Percentiles rank a stretch among this genome's conserved stretches.
Conservation (phyloP, 768 basidiomycete genomes). For the Cubamyces sp. region DNA sequence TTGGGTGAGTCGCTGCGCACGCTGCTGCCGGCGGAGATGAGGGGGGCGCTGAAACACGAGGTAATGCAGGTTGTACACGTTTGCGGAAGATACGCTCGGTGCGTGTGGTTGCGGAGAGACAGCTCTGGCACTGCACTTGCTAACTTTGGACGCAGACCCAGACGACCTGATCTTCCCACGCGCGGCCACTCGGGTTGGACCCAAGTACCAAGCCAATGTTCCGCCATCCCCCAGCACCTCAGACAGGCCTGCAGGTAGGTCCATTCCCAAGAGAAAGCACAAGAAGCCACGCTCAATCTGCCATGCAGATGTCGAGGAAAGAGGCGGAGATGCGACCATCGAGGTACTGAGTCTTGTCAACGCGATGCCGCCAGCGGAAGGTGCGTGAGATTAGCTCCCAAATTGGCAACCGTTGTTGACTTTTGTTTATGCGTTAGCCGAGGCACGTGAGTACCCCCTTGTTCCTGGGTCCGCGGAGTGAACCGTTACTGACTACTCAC, state of each 20-base stretch:
- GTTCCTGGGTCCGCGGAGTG: no score
- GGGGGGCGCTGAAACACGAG: constrained; percentile 21
- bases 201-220: constrained; percentile 79
- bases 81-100: constrained; percentile 92
- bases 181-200: constrained; percentile 87
- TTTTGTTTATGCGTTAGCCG: constrained; percentile 24
- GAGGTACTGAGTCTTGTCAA: constrained; percentile 71
- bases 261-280: neutral
- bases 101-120: constrained; percentile 30
- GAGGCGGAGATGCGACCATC: constrained; percentile 74
- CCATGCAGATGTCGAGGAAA: constrained; percentile 46
- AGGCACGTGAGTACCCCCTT: constrained; percentile 16
- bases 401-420: constrained; percentile 17
- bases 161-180: constrained; percentile 98
- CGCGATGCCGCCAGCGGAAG: constrained; percentile 66
- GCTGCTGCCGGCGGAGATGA: constrained; percentile 13
- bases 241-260: constrained; percentile 34
- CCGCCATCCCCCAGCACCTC: constrained; percentile 41
- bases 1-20: constrained; percentile 69
- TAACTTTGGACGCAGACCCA: constrained; percentile 64
- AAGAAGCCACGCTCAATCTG: neutral
- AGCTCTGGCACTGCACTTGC: constrained; percentile 10
- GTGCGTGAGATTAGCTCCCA: constrained; percentile 46
- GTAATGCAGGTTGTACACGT: constrained; percentile 75
- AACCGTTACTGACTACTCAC: neutral